Percentiles rank a stretch among this genome's conserved stretches.
Conservation (phyloP, 2,329 filamentous ascomycete species). For the Trichoderma sp. region DNA sequence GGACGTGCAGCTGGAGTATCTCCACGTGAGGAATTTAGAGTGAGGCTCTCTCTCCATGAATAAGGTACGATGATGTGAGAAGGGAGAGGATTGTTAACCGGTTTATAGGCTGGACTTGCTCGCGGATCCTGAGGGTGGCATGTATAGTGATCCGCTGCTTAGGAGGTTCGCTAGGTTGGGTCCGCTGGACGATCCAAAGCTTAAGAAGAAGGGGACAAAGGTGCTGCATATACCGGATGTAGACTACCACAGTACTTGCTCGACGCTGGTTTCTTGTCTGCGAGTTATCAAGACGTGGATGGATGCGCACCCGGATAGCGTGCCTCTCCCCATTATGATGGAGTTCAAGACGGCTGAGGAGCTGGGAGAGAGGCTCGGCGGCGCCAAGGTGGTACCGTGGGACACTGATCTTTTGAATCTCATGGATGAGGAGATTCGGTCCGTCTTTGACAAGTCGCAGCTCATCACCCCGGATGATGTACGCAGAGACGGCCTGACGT, state of each 20-base stretch:
- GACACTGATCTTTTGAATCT: slow-evolving; percentile 40
- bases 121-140: slow-evolving; percentile 47
- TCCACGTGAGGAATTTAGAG: slow-evolving; percentile 47
- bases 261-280: slow-evolving; percentile 46
- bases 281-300: slow-evolving; percentile 44
- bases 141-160: slow-evolving; percentile 46
- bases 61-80: not conserved
- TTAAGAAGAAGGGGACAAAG: slow-evolving; percentile 45
- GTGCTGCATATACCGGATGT: slow-evolving; percentile 51
- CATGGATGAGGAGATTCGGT: slow-evolving; percentile 48
- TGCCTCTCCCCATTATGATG: slow-evolving; percentile 49
- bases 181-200: slow-evolving; percentile 38
- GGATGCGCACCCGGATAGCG: slow-evolving; percentile 40
- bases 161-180: slow-evolving; percentile 40
- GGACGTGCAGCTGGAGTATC: slow-evolving; percentile 43
- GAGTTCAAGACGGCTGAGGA: slow-evolving; percentile 44
- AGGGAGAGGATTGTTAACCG: not conserved
- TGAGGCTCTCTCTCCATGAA: slow-evolving; percentile 1
- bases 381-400: slow-evolving; percentile 43
- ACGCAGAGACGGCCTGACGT: slow-evolving; percentile 39
- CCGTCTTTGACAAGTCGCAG: slow-evolving; percentile 39
- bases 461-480: slow-evolving; percentile 49
- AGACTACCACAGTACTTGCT: slow-evolving; percentile 46
- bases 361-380: slow-evolving; percentile 27
- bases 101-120: slow-evolving; percentile 41